phyloP scores from a whole-genome alignment of 2,329 filamentous ascomycete species.

The Didymosphaeria variabile region DNA sequence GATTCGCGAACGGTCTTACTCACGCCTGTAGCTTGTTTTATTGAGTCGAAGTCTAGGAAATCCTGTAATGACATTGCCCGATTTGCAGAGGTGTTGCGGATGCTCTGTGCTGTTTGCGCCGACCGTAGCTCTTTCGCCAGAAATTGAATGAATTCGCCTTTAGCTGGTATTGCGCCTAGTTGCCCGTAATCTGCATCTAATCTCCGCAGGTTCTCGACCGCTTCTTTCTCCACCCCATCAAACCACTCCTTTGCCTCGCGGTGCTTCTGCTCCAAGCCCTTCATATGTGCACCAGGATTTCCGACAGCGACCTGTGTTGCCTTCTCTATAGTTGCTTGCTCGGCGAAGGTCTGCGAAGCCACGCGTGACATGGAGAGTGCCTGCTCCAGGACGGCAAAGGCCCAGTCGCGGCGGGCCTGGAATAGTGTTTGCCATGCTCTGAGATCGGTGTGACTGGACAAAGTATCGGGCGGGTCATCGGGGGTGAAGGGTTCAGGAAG shows the following conservation, averaged over 20 bases:
- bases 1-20: conserved; percentile 70
- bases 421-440: conserved; percentile 90
- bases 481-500: conserved; percentile 69
- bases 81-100: conserved; percentile 35
- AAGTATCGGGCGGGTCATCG: conserved; percentile 75
- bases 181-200: conserved; percentile 76
- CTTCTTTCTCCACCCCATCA: conserved; percentile 72
- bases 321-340: conserved; percentile 79
- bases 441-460: conserved; percentile 80
- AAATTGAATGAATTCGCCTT: conserved; percentile 68
- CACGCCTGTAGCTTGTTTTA: conserved; percentile 75
- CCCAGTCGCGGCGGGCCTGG: conserved; percentile 82
- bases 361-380: conserved; percentile 71
- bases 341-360: conserved; percentile 72
- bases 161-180: conserved; percentile 71
- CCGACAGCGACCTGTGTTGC: conserved; percentile 85
- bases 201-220: conserved; percentile 67
- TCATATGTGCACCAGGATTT: conserved; percentile 81
- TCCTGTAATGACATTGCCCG: conserved; percentile 42
- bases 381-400: conserved; percentile 72
- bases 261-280: conserved; percentile 75
- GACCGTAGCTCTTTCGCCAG: conserved; percentile 46
- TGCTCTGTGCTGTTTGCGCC: conserved; percentile 31
- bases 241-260: conserved; percentile 76
- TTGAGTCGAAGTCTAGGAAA: conserved; percentile 78